A percentile compares a stretch with the other conserved stretches of the same genome.
Evolutionary conservation across 148 eudicot genomes (phyloP).

Genomic region (Rhododendron henanense): DNA sequence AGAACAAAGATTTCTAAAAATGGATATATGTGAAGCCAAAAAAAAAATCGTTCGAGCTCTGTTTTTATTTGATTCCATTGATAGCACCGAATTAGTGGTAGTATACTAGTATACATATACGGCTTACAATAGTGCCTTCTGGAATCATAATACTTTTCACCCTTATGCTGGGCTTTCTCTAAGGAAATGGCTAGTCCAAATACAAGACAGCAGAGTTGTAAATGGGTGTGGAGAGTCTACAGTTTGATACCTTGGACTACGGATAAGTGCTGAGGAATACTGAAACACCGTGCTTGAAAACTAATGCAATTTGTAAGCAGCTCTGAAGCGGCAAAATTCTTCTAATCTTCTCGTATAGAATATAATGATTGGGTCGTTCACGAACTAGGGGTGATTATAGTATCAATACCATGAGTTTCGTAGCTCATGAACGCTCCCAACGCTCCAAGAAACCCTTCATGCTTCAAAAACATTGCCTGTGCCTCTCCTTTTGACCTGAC

Average conservation of each 20-base stretch:
- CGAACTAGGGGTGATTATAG: constrained; percentile 27
- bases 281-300: background rate
- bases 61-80: background rate
- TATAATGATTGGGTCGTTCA: constrained; percentile 29
- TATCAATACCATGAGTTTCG: constrained; percentile 47
- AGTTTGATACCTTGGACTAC: background rate
- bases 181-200: background rate
- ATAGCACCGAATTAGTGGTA: background rate
- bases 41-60: background rate
- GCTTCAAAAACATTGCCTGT: constrained; percentile 89
- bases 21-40: background rate
- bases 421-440: constrained; percentile 84
- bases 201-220: background rate
- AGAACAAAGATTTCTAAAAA: background rate
- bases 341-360: constrained; percentile 9
- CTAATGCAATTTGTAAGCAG: background rate
- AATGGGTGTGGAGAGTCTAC: background rate
- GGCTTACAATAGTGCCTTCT: background rate
- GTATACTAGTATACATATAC: background rate
- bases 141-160: background rate
- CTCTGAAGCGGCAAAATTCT: background rate
- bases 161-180: background rate
- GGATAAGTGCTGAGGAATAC: background rate
- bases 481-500: constrained; percentile 95
- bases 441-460: constrained; percentile 94